Base-by-base conservation (phyloP, 495 filamentous ascomycete species). In the Neurospora sp. region DNA sequence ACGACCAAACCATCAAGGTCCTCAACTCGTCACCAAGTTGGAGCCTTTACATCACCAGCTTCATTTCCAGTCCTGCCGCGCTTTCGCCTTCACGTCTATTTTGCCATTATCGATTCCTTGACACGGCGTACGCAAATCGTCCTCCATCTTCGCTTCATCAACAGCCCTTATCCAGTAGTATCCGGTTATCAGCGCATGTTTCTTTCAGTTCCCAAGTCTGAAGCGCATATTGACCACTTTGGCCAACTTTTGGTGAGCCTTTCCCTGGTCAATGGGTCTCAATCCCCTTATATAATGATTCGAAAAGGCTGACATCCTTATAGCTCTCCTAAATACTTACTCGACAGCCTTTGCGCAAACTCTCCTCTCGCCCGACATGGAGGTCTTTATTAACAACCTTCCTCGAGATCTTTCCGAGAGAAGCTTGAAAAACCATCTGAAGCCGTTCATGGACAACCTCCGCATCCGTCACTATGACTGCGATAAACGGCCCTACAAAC, bases 321-420 rank as follows among this genome's bases (percentile, higher is more conserved):
- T 18, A 66, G 54, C 54, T 1, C 35, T 44, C 18, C 6, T 27
- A 8, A 18, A 20, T 70, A 44, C 5, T 10, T 20, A 1, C 11
- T 31, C 4, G 20, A 38, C 9, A 27, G 35, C 16, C 9, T 20
- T 14, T 20, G 69, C 69, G 18, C 35, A 20, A 46, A 70, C 6
- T 1, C 44, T 27, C 54, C 23, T 0, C 41, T 42, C 41, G 66
- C 20, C 39, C 20, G 27, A 23, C 5, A 83, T 86, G 79, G 83
- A 86, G 74, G 81, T 87, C 39, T 86, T 81, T 69, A 72, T 87
- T 38, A 69, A 23, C 0, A 77, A 79, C 1, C 77, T 88, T n/a
- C 84, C 84, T 16, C 7, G 39, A 0, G 74, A 82, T 27, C 73
- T 84, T 37, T 79, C 76, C 7, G 79, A 83, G 1, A 46, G 73